Base-by-base conservation (phyloP, 805 yeast genomes). In the Cephaloascus fragrans region DNA sequence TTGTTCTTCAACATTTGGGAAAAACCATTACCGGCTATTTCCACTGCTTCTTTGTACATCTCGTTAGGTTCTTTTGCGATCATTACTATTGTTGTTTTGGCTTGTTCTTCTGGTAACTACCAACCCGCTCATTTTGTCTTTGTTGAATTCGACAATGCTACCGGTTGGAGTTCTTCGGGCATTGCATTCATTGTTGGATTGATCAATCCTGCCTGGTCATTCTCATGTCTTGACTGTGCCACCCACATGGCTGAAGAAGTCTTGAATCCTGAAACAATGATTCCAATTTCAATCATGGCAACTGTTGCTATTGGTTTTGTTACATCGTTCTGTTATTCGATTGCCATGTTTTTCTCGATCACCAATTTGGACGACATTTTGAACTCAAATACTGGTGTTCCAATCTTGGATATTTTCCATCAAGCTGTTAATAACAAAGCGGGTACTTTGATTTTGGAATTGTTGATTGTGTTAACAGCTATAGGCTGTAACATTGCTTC, bases 201-300 rank as follows among this genome's bases (percentile, higher is more conserved):
- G 39, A 53, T 61, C 39, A 61, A 60, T 45, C 66, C 66, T 2
- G 53, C 54, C 39, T 62, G 66, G 66, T 49, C 61, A 14, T 64
- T 64, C 46, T 51, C 60, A 34, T 63, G 69, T 46, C 56, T 64
- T 32, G 70, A 64, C 48, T 54, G 61, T 19, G 68, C 69, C n/a
- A 53, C 66, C 19, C 70, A 64, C 43, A 55, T 64, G 52, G 66
- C 64, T 32, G 69, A 64, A 51, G 69, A 61, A 49, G 61, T 62
- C 19, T 46, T 50, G 29, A 52, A 50, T 33, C 64, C 70, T n/a
- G 59, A 57, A 49, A 51, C 57, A 16, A 61, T n/a, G n/a, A 61
- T 64, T 35, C 69, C 69, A 12, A 60, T 56, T 42, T 66, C 66
- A n/a, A 59, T 64, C 32, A 41, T 62, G 43, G 59, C 63, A 16